Evolutionary conservation across 2,329 filamentous ascomycete species (phyloP).

Genomic region (Cladosporium sp.): DNA sequence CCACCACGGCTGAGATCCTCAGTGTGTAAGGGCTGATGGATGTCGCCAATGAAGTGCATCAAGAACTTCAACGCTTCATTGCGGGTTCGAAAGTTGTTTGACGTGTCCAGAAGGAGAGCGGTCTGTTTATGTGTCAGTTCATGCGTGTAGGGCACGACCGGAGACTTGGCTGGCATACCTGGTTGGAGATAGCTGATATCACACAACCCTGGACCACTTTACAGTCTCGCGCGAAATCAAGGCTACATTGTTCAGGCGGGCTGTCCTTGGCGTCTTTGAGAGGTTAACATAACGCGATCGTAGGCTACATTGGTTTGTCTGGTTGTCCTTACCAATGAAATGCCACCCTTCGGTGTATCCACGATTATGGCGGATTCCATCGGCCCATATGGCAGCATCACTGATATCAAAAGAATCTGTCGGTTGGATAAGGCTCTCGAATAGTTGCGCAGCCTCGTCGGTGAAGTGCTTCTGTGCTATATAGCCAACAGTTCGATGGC

Average conservation of each 20-base stretch:
- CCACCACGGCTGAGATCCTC: constrained; percentile 44
- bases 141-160: neutral
- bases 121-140: constrained; percentile 39
- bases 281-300: constrained; percentile 32
- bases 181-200: constrained; percentile 45
- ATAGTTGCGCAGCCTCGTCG: neutral
- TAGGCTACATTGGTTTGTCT: neutral
- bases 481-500: constrained; percentile 10
- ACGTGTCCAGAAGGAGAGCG: constrained; percentile 30
- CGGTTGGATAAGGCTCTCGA: constrained; percentile 1
- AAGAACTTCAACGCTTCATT: constrained; percentile 48
- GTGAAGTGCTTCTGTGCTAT: constrained; percentile 6
- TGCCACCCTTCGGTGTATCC: constrained; percentile 8
- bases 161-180: neutral
- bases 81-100: constrained; percentile 23
- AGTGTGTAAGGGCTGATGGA: constrained; percentile 56
- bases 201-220: constrained; percentile 45
- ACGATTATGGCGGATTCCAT: neutral
- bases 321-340: constrained; percentile 3
- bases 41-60: constrained; percentile 61
- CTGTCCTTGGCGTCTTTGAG: constrained; percentile 48
- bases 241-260: constrained; percentile 45
- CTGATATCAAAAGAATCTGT: constrained; percentile 4
- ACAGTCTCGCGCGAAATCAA: constrained; percentile 51
- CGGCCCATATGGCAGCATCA: constrained; percentile 8